A percentile compares a stretch with the other conserved stretches of the same genome.
Conservation (phyloP, 176 grass and related monocot genomes). For the Carex littledalei region DNA sequence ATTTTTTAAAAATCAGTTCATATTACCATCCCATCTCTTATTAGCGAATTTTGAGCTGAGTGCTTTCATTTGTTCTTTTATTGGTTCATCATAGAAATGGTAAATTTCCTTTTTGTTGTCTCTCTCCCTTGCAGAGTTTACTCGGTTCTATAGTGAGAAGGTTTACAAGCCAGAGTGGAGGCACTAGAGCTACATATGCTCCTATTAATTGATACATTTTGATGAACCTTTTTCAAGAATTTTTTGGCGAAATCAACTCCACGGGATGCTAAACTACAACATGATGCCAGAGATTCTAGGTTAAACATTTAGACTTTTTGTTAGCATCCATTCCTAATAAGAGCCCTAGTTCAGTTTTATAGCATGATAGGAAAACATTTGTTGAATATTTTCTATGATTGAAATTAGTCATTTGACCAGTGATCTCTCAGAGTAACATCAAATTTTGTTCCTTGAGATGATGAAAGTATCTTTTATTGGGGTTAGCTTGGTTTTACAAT, state of each 20-base stretch:
- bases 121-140: slow-evolving; percentile 45
- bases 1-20: neutral
- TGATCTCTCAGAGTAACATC: neutral
- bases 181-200: slow-evolving; percentile 35
- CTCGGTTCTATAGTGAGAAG: slow-evolving; percentile 42
- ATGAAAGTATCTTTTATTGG: neutral
- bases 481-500: neutral
- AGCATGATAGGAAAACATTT: neutral
- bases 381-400: neutral
- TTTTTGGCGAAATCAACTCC: neutral
- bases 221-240: neutral
- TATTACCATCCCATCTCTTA: neutral
- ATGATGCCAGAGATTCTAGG: neutral
- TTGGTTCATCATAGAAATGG: neutral
- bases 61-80: neutral
- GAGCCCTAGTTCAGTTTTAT: neutral
- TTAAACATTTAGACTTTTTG: neutral
- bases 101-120: slow-evolving; percentile 15
- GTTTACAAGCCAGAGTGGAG: slow-evolving; percentile 23
- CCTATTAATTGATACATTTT: slow-evolving; percentile 33
- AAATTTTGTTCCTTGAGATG: slow-evolving; percentile 14
- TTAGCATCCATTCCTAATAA: slow-evolving; percentile 5
- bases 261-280: neutral
- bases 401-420: neutral
- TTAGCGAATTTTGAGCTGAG: neutral